Percentiles rank a stretch among this genome's conserved stretches.
These are phyloP conservation scores for Acrodontium crateriforme DNA, from an alignment of 2,329 filamentous ascomycete species.

Conservation along the genomic window DNA sequence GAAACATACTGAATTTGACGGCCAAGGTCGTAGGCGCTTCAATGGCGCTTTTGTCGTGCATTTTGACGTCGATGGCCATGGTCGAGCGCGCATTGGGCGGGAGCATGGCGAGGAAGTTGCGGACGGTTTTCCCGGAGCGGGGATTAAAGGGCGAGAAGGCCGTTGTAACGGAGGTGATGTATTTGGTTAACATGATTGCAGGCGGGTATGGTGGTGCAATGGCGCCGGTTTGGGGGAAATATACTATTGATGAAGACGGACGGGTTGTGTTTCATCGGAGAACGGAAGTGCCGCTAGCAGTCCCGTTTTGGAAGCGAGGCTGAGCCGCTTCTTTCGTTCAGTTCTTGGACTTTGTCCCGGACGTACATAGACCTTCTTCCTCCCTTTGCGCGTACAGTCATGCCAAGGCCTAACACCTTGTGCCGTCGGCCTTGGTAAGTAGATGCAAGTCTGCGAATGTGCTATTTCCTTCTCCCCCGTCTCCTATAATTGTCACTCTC, in stretches of 20 bases:
- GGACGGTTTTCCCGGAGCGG: conserved; percentile 59
- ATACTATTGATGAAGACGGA: no score
- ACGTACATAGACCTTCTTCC: no score
- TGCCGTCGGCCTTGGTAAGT: no score
- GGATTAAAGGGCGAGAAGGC: conserved; percentile 86
- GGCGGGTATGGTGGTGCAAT: background rate
- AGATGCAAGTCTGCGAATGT: no score
- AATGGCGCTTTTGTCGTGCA: conserved; percentile 54
- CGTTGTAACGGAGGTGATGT: conserved; percentile 71
- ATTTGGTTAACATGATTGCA: conserved; percentile 61
- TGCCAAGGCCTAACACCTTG: no score
- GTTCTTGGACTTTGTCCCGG: no score
- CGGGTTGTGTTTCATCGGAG: no score
- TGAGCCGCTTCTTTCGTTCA: no score
- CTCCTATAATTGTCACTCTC: no score
- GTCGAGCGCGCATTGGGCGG: conserved; percentile 55
- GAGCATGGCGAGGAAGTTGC: conserved; percentile 75
- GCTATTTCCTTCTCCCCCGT: no score
- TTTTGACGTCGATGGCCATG: conserved; percentile 64
- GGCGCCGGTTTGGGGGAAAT: no score
- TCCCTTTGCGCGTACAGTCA: no score
- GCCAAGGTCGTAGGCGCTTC: conserved; percentile 54
- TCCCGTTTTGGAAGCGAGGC: conserved; percentile 20
- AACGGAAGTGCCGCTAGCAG: conserved; percentile 28
- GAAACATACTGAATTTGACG: conserved; percentile 71